Base-by-base conservation (phyloP, 805 yeast species). In the Saccharomycopsis fodiens region DNA sequence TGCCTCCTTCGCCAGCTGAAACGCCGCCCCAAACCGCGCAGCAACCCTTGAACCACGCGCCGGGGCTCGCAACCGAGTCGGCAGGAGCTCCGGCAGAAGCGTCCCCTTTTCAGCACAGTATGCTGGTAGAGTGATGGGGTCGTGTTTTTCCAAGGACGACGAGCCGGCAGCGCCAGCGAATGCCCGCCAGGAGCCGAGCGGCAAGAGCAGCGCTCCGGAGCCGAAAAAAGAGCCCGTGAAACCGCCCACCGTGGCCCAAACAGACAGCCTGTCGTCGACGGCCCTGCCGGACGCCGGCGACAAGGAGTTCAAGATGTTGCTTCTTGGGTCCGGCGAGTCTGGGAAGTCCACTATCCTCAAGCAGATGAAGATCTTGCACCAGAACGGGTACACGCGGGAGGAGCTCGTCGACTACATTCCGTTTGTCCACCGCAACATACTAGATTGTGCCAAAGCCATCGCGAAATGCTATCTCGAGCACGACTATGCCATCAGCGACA, bases 281-380 rank as follows among this genome's bases (percentile, higher is more conserved):
- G 29, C 29, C 29, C 10, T 10, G 29, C 29, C 29, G 10, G 10
- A 6, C 29, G 39, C 39, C 54, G 59, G 56, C 22, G 40, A 54
- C 3, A 66, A 72, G 51, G 85, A 78, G 48, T 78, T 80, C 44
- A 88, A 88, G 60, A 79, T 89, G 39, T 67, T 89, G 31, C 68
- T 89, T 29, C 64, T 84, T 41, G 93, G 98, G 3, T 84, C 96
- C 0, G 98, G 97, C 13, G 94, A 84, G 58, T 72, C 81, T 51
- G 94, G 94, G 3, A 85, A 84, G 58, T 79, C 88, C 5, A 84
- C 94, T 15, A 78, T 84, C 44, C 75, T 85, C 44, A 85, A 83
- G 60, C 94, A 84, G 61, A 85, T 85, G 78, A 83, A 82, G 58
- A 82, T 82, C 48, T 66, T 82, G 41, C 86, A 83, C 58, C 84